A percentile compares a stretch with the other conserved stretches of the same genome.
phyloP scores from a whole-genome alignment of 192 early-diverging fungal genomes.

The Podila epigama region DNA sequence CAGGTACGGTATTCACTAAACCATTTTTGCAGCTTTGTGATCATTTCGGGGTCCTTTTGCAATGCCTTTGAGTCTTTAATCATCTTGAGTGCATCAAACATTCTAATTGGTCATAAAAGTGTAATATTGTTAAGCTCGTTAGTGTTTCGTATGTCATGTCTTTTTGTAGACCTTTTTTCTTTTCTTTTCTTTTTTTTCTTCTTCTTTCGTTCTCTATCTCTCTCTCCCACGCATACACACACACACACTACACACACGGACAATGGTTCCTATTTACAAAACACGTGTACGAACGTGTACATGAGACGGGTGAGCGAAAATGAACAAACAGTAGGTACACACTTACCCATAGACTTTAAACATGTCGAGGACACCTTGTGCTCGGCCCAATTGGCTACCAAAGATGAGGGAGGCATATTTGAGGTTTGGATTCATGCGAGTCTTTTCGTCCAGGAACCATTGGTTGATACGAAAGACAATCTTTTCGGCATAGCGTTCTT shows the following conservation, averaged over 20 bases:
- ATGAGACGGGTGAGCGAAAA: neutral
- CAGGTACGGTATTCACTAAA: constrained; percentile 46
- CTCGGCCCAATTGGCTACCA: constrained; percentile 46
- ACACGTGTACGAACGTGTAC: too few species aligned
- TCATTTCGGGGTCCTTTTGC: constrained; percentile 32
- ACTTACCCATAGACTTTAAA: constrained; percentile 49
- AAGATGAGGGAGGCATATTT: constrained; percentile 60
- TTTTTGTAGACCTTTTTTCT: too few species aligned
- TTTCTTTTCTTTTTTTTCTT: too few species aligned
- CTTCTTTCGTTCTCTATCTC: too few species aligned
- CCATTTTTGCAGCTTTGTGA: constrained; percentile 43
- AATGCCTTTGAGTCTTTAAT: constrained; percentile 34
- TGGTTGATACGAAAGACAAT: constrained; percentile 48
- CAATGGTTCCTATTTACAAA: too few species aligned
- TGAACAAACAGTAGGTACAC: neutral
- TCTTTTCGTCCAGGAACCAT: constrained; percentile 64
- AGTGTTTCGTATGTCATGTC: too few species aligned
- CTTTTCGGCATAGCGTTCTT: constrained; percentile 59
- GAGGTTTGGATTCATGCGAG: constrained; percentile 69
- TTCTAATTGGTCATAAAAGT: constrained; percentile 7
- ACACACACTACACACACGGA: too few species aligned
- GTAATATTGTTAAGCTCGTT: neutral
- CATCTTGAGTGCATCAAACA: constrained; percentile 50
- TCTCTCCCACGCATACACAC: too few species aligned
- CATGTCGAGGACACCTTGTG: constrained; percentile 55